A percentile compares a stretch with the other conserved stretches of the same genome.
Conservation (phyloP, 352 stramenopile species). For the Phytophthora citrophthora region DNA sequence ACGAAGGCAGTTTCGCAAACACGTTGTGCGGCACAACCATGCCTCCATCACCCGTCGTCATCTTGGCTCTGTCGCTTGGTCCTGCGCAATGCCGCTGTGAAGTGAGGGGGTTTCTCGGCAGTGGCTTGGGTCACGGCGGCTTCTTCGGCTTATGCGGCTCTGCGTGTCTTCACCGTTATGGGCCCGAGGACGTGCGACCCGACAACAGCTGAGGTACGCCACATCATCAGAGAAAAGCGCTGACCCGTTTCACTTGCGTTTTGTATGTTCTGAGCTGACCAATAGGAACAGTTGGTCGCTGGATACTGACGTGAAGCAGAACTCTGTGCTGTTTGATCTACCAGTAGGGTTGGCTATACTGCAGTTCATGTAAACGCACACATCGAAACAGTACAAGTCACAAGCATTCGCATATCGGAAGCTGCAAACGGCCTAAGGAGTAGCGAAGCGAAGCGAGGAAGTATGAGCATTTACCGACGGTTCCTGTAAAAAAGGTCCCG, state of each 20-base stretch:
- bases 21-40: conserved; percentile 69
- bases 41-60: conserved; percentile 45
- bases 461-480: conserved; percentile 1
- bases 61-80: conserved; percentile 13
- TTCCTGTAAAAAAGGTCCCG: conserved; percentile 7
- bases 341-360: no score
- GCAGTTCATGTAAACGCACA: no score
- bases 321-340: not conserved
- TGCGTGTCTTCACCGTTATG: conserved; percentile 35
- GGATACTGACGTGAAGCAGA: not conserved
- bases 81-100: conserved; percentile 9
- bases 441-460: no score
- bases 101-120: conserved; percentile 8
- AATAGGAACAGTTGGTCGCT: conserved; percentile 12
- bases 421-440: no score
- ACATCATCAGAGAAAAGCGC: conserved; percentile 34
- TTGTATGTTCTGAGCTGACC: conserved; percentile 17
- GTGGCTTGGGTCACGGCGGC: conserved; percentile 8
- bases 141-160: conserved; percentile 30
- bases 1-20: conserved; percentile 84
- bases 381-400: no score
- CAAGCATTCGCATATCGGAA: no score
- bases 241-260: conserved; percentile 27
- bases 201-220: conserved; percentile 41
- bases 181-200: conserved; percentile 38